Evolutionary conservation across 2,329 filamentous ascomycete species (phyloP).

Genomic region (Colletotrichum costaricense): DNA sequence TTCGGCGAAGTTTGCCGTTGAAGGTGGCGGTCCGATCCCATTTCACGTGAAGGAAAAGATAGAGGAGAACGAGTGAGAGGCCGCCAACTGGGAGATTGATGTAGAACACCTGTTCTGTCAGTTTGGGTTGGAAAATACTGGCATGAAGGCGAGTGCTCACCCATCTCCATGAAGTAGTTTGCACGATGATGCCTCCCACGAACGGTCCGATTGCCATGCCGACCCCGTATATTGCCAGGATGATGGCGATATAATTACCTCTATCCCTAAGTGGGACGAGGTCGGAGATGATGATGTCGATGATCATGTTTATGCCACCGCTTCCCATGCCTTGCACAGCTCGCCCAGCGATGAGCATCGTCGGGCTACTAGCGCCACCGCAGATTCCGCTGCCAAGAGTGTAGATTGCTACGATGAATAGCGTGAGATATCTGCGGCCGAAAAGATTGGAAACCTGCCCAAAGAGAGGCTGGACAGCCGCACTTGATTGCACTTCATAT

Average conservation of each 20-base stretch:
- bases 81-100: too few species aligned
- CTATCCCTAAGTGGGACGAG: constrained; percentile 60
- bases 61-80: too few species aligned
- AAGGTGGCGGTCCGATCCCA: too few species aligned
- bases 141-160: constrained; percentile 8
- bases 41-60: too few species aligned
- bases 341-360: constrained; percentile 60
- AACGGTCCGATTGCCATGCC: constrained; percentile 48
- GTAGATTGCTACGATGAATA: constrained; percentile 58
- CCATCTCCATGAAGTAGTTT: constrained; percentile 54
- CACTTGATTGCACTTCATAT: too few species aligned
- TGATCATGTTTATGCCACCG: constrained; percentile 48
- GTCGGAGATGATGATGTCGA: constrained; percentile 53
- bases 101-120: too few species aligned
- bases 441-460: constrained; percentile 65
- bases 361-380: constrained; percentile 56
- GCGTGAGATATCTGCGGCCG: constrained; percentile 56
- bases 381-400: constrained; percentile 63
- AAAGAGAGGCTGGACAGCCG: too few species aligned
- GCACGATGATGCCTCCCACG: constrained; percentile 43
- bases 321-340: constrained; percentile 60
- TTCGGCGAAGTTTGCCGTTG: too few species aligned
- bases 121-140: background rate
- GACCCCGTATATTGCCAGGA: constrained; percentile 45
- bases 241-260: constrained; percentile 50